These are phyloP conservation scores for Leishmania gerbilli DNA, from an alignment of 208 protist genomes.

Conservation along the genomic window DNA sequence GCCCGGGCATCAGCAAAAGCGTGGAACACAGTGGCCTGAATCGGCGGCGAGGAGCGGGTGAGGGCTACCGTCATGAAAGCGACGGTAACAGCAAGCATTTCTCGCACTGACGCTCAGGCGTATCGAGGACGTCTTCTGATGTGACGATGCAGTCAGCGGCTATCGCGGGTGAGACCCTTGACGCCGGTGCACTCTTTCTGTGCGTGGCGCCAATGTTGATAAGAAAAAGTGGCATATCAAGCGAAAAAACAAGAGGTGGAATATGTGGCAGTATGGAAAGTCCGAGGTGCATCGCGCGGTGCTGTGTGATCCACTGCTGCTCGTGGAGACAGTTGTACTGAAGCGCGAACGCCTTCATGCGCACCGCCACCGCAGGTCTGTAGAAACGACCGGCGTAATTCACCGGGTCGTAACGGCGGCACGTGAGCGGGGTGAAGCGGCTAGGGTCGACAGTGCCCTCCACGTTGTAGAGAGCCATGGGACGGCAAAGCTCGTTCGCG, in stretches of 20 bases:
- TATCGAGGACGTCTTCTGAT: not conserved
- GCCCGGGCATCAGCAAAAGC: not conserved
- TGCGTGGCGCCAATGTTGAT: not conserved
- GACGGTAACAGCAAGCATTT: not conserved
- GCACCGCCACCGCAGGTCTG: slow-evolving; percentile 33
- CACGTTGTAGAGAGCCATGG: slow-evolving; percentile 56
- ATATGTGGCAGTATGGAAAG: not conserved
- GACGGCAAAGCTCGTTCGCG: slow-evolving; percentile 7
- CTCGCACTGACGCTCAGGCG: not conserved
- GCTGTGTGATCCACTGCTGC: slow-evolving; percentile 51
- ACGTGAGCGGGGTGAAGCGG: slow-evolving; percentile 40
- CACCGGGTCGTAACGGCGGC: slow-evolving; percentile 62
- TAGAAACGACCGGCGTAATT: slow-evolving; percentile 60
- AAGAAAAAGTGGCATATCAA: not conserved
- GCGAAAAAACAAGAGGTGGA: not conserved
- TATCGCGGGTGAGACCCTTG: not conserved
- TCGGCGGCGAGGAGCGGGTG: not conserved
- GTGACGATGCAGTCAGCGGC: not conserved
- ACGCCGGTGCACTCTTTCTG: not conserved
- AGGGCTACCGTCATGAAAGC: not conserved
- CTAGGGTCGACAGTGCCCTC: slow-evolving; percentile 32
- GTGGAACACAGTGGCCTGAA: not conserved
- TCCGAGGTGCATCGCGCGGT: slow-evolving; percentile 6
- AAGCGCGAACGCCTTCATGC: slow-evolving; percentile 66
- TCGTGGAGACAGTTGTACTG: slow-evolving; percentile 50